Evolutionary conservation across 306 rosid species (phyloP), one percentile per base, ranked within the genome.

Genomic region (Mimosa bimucronata): DNA sequence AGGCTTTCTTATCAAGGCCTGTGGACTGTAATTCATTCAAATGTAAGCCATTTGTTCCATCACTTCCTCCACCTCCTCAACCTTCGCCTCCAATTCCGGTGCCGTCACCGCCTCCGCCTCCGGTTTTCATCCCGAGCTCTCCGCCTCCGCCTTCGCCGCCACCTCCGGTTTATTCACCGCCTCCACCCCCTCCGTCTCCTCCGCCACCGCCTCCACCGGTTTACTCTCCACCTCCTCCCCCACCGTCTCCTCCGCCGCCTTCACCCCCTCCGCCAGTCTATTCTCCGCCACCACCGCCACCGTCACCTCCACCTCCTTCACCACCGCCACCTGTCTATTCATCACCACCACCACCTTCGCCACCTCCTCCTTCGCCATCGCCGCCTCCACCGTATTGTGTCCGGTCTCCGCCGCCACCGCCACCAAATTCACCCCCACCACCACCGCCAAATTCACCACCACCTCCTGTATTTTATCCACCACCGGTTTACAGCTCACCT

Each of bases 1-100:
- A 67, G 76, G 34, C 94, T 25, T 85, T 89, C 77, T 84, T 88
- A 85, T 90, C 93, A 9, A 83, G 58, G 75, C 92, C 92, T 21
- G 98, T 96, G 48, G 91, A 91, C 58, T 96, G 99, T 65, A 81
- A 72, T 41, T 89, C 97, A 14, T 91, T 91, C 82, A 78, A 76
- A 19, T 96, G 99, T 46, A 86, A 80, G 45, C 58, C 88, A 0
- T 81, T 84, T 75, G 77, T 50, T 70, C 84, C 86, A n/a, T 73
- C 87, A 15, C 57, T 6, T 12, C 87, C 85, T 31, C 66, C 91
- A 19, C 45, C 82, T 9, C 60, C 87, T 0, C 60, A 71, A 0
- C 67, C 82, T 4, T 31, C 76, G 37, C 37, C 82, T 12, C 70
- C 73, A 9, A 6, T 31, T 3, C 79, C 53, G 0, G 40, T 29